Base-by-base conservation (phyloP, 2,329 filamentous ascomycete species). In the Phaeosphaeriaceae sp. region DNA sequence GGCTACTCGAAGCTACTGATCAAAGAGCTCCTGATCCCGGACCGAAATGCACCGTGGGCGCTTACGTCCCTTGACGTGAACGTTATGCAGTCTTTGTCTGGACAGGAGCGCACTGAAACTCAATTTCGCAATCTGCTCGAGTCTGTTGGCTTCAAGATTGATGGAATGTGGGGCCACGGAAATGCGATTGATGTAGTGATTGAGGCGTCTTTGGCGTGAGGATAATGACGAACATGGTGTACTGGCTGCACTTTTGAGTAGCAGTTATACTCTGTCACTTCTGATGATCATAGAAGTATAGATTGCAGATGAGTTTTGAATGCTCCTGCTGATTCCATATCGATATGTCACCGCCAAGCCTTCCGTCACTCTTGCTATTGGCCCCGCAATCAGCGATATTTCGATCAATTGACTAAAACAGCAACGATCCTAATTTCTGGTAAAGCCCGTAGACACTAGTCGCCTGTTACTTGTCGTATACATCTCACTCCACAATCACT, bases 1-100 rank as follows among this genome's bases (percentile, higher is more conserved):
- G 58, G 51, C 11, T 60, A 60, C 41, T 57, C 54, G 19, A 60
- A 57, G 42, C 25, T 60, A 15, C 57, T 60, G 24, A 56, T 60
- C 41, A 56, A 60, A 24, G 57, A 60, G 22, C 52, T 57, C 17
- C 21, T 60, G 31, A 49, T 61, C 15, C 58, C 58, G 1, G 58
- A 56, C 36, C 55, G 44, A 36, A 54, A 40, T 25, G 54, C 58
- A 36, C 44, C 55, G 13, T 61, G 54, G 58, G 48, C 49, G 19
- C 45, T 54, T 15, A 61, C 58, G 31, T 48, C 58, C 7, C 45
- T 61, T 3, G 51, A 61, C 31, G 55, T 61, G 44, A 61, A 55
- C 25, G 52, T 61, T 20, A 54, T 57, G 51, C 54, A 56, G 49
- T 52, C 48, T 1, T 33, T 56, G 4, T 56, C 54, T 48, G 54